Evolutionary conservation across 148 eudicot genomes (phyloP).

Genomic region (Camellia lanceoleosa): DNA sequence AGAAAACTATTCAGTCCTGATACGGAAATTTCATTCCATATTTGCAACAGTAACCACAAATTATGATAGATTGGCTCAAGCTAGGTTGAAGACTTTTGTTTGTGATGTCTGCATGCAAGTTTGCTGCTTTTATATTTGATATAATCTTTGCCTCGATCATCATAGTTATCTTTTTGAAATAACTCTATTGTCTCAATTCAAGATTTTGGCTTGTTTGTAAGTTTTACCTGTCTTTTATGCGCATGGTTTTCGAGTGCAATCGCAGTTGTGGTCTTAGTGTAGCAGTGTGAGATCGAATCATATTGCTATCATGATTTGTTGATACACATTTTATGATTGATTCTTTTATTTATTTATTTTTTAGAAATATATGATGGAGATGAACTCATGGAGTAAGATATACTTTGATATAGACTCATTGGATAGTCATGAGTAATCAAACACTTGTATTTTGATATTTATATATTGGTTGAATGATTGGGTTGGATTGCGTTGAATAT

Average conservation of each 20-base stretch:
- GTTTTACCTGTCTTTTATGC: background rate
- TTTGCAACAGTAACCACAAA: no score
- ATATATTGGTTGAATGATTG: no score
- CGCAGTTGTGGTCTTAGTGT: background rate
- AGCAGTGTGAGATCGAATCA: background rate
- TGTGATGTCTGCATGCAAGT: background rate
- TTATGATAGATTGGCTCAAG: no score
- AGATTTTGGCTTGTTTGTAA: background rate
- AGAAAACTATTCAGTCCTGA: background rate
- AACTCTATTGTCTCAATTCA: background rate
- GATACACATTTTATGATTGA: background rate
- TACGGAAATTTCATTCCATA: background rate
- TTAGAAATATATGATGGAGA: no score
- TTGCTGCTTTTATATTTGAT: background rate
- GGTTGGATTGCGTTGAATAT: no score
- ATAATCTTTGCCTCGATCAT: background rate
- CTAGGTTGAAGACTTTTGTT: no score
- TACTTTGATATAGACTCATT: no score
- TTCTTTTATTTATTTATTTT: no score
- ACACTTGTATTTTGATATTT: no score
- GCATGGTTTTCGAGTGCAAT: background rate
- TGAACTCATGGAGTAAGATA: no score
- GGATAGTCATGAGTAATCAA: no score
- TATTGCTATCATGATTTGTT: background rate
- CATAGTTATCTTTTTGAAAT: background rate